Evolutionary conservation across 768 basidiomycete species (phyloP), one percentile per base, ranked within the genome.

Genomic region (Hygrocybe punicea): DNA sequence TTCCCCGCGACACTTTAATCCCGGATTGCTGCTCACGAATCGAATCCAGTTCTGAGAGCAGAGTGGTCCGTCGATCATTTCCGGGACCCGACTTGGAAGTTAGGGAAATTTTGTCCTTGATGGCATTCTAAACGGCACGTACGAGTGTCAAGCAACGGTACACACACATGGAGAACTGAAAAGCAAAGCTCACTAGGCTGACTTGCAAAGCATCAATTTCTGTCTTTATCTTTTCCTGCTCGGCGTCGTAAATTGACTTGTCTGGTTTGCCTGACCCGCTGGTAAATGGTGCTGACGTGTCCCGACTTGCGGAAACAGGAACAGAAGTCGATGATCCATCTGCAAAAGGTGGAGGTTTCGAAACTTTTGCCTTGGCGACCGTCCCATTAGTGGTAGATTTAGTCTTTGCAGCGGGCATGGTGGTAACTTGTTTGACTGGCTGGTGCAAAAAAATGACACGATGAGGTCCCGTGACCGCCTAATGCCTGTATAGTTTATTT

Each of bases 171-270:
- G 47, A 33, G 29, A 48, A 51, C 19, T 33, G 17, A 21, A n/a
- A 82, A n/a, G n/a, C n/a, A n/a, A n/a, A n/a, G n/a, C 92, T 68
- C 64, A 93, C 96, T 58, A 94, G 73, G 71, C 91, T 88, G 19
- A 71, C 72, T 72, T 97, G 92, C 49, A 93, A 71, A 47, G 74
- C 78, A 58, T 95, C 94, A 65, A 98, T 95, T 66, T 94, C 89
- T 23, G 79, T 73, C 72, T 89, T 93, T 62, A 95, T 76, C 65
- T 73, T 83, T 53, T 89, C 85, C 73, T 95, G 92, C 74, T 98
- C 93, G 8, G 78, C 81, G 53, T 97, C 91, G 69, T 89, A 89
- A n/a, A 72, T 76, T 48, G 80, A 80, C 73, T 93, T 93, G 81
- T 97, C 94, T 33, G 95, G 95, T 69, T 78, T 90, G 44, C 82